Percentiles rank a stretch among this genome's conserved stretches.
Evolutionary conservation across 1,139 yeast genomes (phyloP).

Genomic region (Protomyces gravidus): DNA sequence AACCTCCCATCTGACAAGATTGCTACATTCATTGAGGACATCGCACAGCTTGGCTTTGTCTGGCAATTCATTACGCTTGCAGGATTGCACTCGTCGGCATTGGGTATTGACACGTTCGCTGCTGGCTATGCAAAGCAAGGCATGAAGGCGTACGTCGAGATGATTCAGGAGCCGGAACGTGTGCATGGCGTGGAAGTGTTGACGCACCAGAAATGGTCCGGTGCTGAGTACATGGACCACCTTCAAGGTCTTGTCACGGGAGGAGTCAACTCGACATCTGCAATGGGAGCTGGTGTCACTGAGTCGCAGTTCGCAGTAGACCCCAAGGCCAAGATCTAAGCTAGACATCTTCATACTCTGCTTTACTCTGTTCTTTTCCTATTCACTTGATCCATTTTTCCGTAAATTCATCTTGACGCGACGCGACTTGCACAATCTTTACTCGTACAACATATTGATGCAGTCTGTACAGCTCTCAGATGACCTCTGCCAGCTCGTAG

Average conservation of each 20-base stretch:
- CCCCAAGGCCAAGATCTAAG: slow-evolving; percentile 16
- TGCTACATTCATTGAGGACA: slow-evolving; percentile 68
- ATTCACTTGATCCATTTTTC: neutral
- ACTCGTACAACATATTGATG: neutral
- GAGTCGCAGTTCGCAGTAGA: slow-evolving; percentile 40
- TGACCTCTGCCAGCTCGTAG: slow-evolving; percentile 5
- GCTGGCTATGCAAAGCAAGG: slow-evolving; percentile 74
- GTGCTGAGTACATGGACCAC: slow-evolving; percentile 94
- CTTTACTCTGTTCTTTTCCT: too few species aligned
- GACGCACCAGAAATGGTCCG: slow-evolving; percentile 98
- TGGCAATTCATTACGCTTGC: slow-evolving; percentile 99
- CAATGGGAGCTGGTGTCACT: slow-evolving; percentile 98
- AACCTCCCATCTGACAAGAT: slow-evolving; percentile 77
- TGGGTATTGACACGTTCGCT: slow-evolving; percentile 83
- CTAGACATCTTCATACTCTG: too few species aligned
- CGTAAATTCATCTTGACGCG: neutral
- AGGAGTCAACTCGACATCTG: slow-evolving; percentile 93
- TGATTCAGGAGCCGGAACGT: slow-evolving; percentile 83
- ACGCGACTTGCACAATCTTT: neutral
- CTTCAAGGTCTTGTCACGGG: slow-evolving; percentile 87
- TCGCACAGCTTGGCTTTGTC: slow-evolving; percentile 84
- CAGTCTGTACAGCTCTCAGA: neutral
- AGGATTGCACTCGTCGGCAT: slow-evolving; percentile 92
- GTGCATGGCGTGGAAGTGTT: slow-evolving; percentile 89
- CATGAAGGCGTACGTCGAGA: slow-evolving; percentile 91